Evolutionary conservation across 257 asterid species (phyloP).

Genomic region (Solanum corneliomulleri): DNA sequence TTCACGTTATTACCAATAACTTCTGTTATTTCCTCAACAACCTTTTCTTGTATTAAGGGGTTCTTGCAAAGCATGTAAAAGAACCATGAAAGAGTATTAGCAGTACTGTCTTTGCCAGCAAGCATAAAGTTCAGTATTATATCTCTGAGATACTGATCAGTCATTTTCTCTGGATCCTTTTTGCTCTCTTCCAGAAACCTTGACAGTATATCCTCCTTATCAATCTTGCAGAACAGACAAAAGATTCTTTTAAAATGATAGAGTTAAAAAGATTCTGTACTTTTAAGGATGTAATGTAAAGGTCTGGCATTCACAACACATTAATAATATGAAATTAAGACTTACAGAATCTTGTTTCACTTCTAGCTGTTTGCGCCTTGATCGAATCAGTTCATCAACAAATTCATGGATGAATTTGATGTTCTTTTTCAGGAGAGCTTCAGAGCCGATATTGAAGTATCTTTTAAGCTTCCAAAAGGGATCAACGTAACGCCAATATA

Average conservation of each 20-base stretch:
- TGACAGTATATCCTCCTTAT: slow-evolving; percentile 64
- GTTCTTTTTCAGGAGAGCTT: slow-evolving; percentile 44
- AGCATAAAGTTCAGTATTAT: slow-evolving; percentile 57
- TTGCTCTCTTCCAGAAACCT: slow-evolving; percentile 54
- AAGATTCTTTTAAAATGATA: neutral
- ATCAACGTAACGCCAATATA: slow-evolving; percentile 54
- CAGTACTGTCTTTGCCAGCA: slow-evolving; percentile 72
- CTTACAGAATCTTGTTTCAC: slow-evolving; percentile 26
- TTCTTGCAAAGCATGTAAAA: slow-evolving; percentile 52
- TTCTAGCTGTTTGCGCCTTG: slow-evolving; percentile 35
- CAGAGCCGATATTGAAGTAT: slow-evolving; percentile 40
- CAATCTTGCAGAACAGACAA: slow-evolving; percentile 26
- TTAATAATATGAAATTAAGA: neutral
- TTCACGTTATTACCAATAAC: neutral
- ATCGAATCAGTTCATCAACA: slow-evolving; percentile 38
- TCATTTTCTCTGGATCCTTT: slow-evolving; percentile 52
- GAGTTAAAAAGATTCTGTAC: neutral
- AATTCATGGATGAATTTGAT: slow-evolving; percentile 36
- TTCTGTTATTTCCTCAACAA: slow-evolving; percentile 25
- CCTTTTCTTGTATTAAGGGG: slow-evolving; percentile 41
- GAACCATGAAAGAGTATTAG: slow-evolving; percentile 75
- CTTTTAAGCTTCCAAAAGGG: slow-evolving; percentile 56
- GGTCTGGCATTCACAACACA: neutral
- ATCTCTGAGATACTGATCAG: slow-evolving; percentile 48
- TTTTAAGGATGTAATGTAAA: neutral